Evolutionary conservation across 352 stramenopile genomes (phyloP).

Genomic region (Phytopythium vexans): DNA sequence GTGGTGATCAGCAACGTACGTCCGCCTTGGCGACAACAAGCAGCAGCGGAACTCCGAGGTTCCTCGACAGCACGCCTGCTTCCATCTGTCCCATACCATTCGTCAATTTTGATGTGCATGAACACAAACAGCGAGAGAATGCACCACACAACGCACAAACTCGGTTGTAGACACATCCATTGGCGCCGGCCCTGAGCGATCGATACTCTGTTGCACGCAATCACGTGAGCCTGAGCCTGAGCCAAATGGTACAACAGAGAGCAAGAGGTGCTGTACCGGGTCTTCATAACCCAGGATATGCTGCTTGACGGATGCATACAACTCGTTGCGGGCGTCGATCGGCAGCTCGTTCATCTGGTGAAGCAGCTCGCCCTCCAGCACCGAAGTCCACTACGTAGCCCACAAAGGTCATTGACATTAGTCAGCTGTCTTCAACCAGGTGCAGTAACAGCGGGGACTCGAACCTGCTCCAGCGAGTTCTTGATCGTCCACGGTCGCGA

Average conservation of each 20-base stretch:
- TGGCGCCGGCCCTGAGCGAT: constrained; percentile 41
- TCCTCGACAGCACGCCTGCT: constrained; percentile 76
- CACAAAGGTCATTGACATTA: background rate
- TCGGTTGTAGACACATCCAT: constrained; percentile 63
- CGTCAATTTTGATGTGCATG: background rate
- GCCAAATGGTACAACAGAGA: constrained; percentile 5
- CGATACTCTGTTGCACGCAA: constrained; percentile 35
- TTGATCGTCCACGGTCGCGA: constrained; percentile 83
- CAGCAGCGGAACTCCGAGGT: constrained; percentile 70
- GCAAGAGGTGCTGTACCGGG: constrained; percentile 37
- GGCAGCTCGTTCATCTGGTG: constrained; percentile 67
- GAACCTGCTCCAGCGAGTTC: constrained; percentile 59
- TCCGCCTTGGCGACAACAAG: constrained; percentile 77
- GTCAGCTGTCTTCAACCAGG: background rate
- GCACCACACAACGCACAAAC: constrained; percentile 38
- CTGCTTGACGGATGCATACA: constrained; percentile 67
- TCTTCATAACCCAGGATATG: constrained; percentile 78
- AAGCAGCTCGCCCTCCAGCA: constrained; percentile 64
- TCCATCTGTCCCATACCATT: constrained; percentile 42
- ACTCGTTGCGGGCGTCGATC: constrained; percentile 42
- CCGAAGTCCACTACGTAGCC: constrained; percentile 56
- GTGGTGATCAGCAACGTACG: constrained; percentile 24
- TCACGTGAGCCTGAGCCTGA: background rate
- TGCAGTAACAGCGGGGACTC: background rate
- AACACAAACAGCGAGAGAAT: background rate